Conservation (phyloP, 768 basidiomycete genomes). For the Podaxis sp. region DNA sequence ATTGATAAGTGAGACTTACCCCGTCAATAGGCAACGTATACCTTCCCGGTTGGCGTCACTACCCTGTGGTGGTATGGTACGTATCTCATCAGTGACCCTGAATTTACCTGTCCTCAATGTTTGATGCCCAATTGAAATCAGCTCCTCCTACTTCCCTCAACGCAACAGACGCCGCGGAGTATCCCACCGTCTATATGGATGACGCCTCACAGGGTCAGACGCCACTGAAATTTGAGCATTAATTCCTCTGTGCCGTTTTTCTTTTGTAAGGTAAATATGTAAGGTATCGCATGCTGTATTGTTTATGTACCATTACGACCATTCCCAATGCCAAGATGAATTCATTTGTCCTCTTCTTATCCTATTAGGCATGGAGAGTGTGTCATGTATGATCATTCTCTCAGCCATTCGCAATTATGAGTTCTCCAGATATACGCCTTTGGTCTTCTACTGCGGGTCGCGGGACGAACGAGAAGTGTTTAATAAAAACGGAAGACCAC, state of each 20-base stretch:
- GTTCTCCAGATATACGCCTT: neutral
- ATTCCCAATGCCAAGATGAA: neutral
- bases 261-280: neutral
- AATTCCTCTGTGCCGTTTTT: neutral
- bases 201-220: neutral
- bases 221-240: neutral
- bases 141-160: slow-evolving; percentile 9
- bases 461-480: neutral
- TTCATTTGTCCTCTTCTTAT: neutral
- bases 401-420: neutral
- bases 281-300: neutral
- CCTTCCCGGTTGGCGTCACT: slow-evolving; percentile 73
- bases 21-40: slow-evolving; percentile 52
- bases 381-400: neutral
- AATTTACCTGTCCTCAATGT: neutral
- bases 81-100: slow-evolving; percentile 1
- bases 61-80: slow-evolving; percentile 48
- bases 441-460: neutral
- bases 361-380: neutral
- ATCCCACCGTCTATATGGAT: neutral
- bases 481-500: neutral
- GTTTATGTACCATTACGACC: neutral
- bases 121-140: neutral
- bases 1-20: neutral
- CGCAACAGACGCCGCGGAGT: neutral